Conservation (phyloP, 495 filamentous ascomycete species). For the Neurospora intermedia region DNA sequence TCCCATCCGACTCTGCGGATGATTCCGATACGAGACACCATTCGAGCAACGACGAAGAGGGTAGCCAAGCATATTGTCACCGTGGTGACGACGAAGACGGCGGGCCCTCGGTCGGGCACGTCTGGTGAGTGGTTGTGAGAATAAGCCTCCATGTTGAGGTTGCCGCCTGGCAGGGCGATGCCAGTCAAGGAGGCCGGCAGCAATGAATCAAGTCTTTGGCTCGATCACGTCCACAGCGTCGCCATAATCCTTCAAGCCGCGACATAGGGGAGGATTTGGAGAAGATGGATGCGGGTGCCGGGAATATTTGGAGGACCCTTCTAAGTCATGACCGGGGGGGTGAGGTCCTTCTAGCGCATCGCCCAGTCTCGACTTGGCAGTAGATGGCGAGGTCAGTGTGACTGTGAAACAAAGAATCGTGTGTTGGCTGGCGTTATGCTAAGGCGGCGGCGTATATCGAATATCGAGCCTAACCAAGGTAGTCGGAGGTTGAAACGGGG, state of each 20-base stretch:
- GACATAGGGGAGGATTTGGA: background rate
- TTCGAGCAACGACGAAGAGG: conserved; percentile 59
- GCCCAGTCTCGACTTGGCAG: background rate
- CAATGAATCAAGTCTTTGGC: conserved; percentile 1
- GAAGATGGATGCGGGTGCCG: background rate
- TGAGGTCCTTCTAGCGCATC: background rate
- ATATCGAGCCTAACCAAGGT: background rate
- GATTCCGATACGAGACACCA: conserved; percentile 62
- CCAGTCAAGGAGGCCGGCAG: background rate
- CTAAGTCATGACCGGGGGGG: background rate
- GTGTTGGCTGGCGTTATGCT: background rate
- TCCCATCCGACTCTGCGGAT: conserved; percentile 59
- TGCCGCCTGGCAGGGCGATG: background rate
- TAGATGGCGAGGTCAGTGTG: background rate
- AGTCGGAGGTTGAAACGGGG: background rate
- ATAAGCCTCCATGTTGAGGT: background rate
- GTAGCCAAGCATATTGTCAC: conserved; percentile 55
- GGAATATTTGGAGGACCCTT: background rate
- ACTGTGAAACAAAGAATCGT: background rate
- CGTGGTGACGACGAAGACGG: conserved; percentile 66
- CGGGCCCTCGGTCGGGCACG: conserved; percentile 47
- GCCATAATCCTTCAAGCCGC: background rate
- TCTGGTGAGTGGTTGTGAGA: background rate
- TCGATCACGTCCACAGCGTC: background rate
- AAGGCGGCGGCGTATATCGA: background rate